Conservation (phyloP, 495 filamentous ascomycete species). For the Neurospora sublineolata region DNA sequence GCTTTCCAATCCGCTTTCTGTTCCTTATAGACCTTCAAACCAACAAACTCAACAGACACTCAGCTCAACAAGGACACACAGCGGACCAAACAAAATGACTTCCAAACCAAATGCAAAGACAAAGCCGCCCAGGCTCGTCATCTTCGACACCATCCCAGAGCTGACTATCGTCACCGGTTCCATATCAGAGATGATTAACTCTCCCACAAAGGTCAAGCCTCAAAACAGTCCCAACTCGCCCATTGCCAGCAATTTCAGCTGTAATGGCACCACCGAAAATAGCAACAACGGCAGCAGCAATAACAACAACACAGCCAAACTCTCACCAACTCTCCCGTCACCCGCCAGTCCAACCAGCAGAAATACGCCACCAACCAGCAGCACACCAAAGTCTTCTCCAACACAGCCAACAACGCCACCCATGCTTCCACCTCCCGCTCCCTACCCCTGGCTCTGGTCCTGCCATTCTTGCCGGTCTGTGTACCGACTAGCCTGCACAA, state of each 20-base stretch:
- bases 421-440: constrained; percentile 17
- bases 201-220: neutral
- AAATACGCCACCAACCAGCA: neutral
- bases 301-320: neutral
- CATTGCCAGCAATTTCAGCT: neutral
- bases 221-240: neutral
- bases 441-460: constrained; percentile 33
- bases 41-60: neutral
- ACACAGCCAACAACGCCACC: constrained; percentile 7
- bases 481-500: constrained; percentile 32
- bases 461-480: constrained; percentile 29
- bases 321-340: neutral
- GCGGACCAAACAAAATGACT: neutral
- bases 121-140: neutral
- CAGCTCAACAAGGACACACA: neutral
- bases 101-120: neutral
- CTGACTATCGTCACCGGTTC: neutral
- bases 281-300: neutral
- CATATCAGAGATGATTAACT: neutral
- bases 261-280: neutral
- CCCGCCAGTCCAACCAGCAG: neutral
- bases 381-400: neutral
- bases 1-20: neutral
- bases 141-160: neutral
- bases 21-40: neutral